A percentile compares a stretch with the other conserved stretches of the same genome.
Conservation (phyloP, 371 early-diverging fungal genomes). For the Mucor racemosus region DNA sequence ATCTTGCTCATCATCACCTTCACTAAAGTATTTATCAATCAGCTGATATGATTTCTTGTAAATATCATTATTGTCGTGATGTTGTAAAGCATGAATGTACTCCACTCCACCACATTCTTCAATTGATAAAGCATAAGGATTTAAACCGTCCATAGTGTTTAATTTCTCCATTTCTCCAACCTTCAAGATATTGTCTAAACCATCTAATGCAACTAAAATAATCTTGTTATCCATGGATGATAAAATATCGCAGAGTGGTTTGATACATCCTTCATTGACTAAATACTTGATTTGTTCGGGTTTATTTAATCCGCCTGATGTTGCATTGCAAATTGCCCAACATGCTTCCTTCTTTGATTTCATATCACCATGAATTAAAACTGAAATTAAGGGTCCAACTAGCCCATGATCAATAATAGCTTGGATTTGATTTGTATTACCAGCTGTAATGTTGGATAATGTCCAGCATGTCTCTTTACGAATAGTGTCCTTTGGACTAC, state of each 20-base stretch:
- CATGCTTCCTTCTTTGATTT: constrained; percentile 72
- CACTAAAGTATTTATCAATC: constrained; percentile 93
- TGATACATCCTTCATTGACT: constrained; percentile 79
- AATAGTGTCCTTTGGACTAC: constrained; percentile 90
- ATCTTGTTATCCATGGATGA: constrained; percentile 77
- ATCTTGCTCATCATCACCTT: constrained; percentile 74
- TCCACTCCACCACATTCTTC: constrained; percentile 95
- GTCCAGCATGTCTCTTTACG: constrained; percentile 99
- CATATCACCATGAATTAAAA: constrained; percentile 70
- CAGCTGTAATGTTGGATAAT: constrained; percentile 99
- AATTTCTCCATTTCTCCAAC: constrained; percentile 51
- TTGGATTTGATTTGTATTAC: constrained; percentile 93
- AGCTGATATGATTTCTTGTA: constrained; percentile 92
- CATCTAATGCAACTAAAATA: constrained; percentile 88
- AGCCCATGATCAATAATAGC: constrained; percentile 93
- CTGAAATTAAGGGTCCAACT: constrained; percentile 88
- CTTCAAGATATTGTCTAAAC: constrained; percentile 84
- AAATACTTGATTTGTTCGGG: constrained; percentile 83
- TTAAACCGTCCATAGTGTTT: constrained; percentile 62
- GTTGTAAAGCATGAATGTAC: constrained; percentile 88
- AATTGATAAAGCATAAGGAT: constrained; percentile 83
- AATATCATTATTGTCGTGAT: constrained; percentile 91
- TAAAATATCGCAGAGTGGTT: constrained; percentile 87
- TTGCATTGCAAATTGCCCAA: constrained; percentile 96
- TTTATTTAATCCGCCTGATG: constrained; percentile 77